These are phyloP conservation scores for Larix sibirica DNA, from an alignment of 83 land plant species.

Conservation along the genomic window DNA sequence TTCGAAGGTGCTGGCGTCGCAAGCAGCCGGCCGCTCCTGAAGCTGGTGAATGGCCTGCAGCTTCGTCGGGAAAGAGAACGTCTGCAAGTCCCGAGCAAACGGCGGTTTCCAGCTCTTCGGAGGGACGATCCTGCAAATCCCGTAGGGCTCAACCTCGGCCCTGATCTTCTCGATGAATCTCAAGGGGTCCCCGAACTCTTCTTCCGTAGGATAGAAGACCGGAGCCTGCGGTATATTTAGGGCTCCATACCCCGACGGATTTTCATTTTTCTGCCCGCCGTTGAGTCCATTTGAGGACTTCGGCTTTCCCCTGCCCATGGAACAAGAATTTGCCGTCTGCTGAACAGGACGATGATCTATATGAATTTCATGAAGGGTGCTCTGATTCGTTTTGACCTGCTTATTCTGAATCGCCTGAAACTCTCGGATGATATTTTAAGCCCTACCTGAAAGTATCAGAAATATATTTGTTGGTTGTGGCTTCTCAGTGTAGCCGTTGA, in stretches of 20 bases:
- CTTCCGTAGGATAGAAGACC: slow-evolving; percentile 82
- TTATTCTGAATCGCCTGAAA: too few species aligned
- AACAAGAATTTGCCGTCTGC: too few species aligned
- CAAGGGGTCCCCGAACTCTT: slow-evolving; percentile 87
- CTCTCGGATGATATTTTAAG: too few species aligned
- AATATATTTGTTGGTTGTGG: too few species aligned
- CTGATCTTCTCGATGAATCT: slow-evolving; percentile 77
- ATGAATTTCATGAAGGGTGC: too few species aligned
- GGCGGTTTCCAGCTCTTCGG: slow-evolving; percentile 90
- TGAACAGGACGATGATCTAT: too few species aligned
- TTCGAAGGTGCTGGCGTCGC: slow-evolving; percentile 82
- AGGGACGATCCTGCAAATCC: slow-evolving; percentile 94
- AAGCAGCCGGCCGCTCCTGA: slow-evolving; percentile 79
- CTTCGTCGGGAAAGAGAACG: slow-evolving; percentile 92
- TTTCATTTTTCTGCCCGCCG: too few species aligned
- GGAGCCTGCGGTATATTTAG: slow-evolving; percentile 68
- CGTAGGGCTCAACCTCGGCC: slow-evolving; percentile 84
- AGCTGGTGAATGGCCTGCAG: slow-evolving; percentile 91
- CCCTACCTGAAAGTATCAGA: too few species aligned
- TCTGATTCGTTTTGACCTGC: too few species aligned
- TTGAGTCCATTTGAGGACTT: too few species aligned
- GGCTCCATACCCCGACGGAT: slow-evolving; percentile 7
- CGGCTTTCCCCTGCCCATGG: too few species aligned
- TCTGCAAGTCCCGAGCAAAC: slow-evolving; percentile 60
- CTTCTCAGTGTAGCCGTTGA: too few species aligned